These are phyloP conservation scores for Juncus inflexus DNA, from an alignment of 176 grass and related monocot genomes.

Conservation along the genomic window DNA sequence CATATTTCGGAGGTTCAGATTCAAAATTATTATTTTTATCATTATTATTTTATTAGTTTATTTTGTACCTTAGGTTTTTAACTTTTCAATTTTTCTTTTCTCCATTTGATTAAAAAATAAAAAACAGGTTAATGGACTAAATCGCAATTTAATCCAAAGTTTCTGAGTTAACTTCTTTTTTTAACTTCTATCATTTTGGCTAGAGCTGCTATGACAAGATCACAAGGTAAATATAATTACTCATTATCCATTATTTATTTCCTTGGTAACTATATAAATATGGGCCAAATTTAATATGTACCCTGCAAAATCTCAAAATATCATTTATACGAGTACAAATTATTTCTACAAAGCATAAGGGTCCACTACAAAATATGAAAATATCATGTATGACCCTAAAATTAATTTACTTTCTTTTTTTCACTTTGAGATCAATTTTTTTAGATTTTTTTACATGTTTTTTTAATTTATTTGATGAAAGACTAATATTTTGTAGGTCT, in stretches of 20 bases:
- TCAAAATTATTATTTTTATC: too few species aligned
- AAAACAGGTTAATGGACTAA: too few species aligned
- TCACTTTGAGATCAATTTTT: too few species aligned
- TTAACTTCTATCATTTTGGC: conserved; percentile 8
- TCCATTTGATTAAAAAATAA: conserved; percentile 14
- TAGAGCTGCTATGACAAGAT: conserved; percentile 15
- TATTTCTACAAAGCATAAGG: background rate
- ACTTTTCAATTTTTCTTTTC: conserved; percentile 6
- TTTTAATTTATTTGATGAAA: conserved; percentile 14
- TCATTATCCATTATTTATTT: background rate
- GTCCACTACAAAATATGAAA: background rate
- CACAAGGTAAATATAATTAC: conserved; percentile 5
- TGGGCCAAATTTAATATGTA: too few species aligned
- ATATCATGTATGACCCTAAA: background rate
- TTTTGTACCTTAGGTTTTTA: background rate
- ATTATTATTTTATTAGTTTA: too few species aligned
- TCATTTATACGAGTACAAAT: conserved; percentile 6
- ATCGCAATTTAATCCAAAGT: background rate
- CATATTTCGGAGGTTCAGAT: background rate
- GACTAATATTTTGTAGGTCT: conserved; percentile 19
- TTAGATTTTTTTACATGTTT: background rate
- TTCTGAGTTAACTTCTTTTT: conserved; percentile 9
- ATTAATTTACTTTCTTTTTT: too few species aligned
- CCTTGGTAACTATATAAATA: conserved; percentile 15
- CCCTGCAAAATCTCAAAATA: background rate